Conservation (phyloP, 1,139 yeast species). For the Kodamaea alishanica region DNA sequence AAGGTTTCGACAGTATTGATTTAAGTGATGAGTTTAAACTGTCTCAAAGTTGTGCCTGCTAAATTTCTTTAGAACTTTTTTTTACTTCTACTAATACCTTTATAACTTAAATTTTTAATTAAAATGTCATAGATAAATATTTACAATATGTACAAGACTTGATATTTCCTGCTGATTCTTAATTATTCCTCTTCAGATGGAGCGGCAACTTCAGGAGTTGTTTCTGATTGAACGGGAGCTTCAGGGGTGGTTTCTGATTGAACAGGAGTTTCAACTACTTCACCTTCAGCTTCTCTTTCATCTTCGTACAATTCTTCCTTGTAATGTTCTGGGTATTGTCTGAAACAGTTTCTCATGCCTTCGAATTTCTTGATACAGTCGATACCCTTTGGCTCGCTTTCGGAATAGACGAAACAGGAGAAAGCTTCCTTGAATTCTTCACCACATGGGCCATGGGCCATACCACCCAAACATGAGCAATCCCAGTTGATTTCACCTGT, state of each 20-base stretch:
- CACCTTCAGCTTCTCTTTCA: constrained; percentile 34
- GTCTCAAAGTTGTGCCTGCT: constrained; percentile 24
- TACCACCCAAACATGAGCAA: constrained; percentile 99
- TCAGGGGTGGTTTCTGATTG: background rate
- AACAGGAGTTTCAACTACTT: constrained; percentile 2
- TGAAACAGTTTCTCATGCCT: constrained; percentile 93
- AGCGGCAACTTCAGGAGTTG: background rate
- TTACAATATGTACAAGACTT: no score
- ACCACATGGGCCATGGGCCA: constrained; percentile 99
- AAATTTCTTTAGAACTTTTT: constrained; percentile 1
- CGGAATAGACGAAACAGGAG: constrained; percentile 92
- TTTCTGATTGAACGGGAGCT: background rate
- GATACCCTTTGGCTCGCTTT: constrained; percentile 93
- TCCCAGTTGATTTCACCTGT: constrained; percentile 99
- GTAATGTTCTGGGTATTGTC: constrained; percentile 88
- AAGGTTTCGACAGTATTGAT: constrained; percentile 42
- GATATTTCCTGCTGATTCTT: no score
- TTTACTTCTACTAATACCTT: background rate
- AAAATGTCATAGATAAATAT: background rate
- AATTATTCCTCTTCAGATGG: background rate
- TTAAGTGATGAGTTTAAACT: constrained; percentile 16
- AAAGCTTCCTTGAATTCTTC: constrained; percentile 96
- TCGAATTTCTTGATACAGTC: constrained; percentile 93
- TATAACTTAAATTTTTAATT: background rate
- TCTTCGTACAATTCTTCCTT: constrained; percentile 87